Evolutionary conservation across 2,329 filamentous ascomycete species (phyloP).

Genomic region (Talaromyces pinophilus): DNA sequence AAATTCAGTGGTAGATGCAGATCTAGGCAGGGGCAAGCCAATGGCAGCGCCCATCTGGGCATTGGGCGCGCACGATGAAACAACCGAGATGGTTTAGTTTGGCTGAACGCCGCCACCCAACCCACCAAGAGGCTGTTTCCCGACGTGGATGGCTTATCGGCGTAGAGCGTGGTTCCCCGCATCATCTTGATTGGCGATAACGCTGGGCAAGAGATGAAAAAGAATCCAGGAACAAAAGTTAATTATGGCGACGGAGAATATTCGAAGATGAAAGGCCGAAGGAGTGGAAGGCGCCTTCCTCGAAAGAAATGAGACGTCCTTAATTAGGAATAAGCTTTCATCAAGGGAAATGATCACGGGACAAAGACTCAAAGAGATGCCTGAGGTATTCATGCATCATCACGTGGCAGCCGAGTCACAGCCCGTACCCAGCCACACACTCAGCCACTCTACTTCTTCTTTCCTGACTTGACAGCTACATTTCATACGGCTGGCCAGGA

Average conservation of each 20-base stretch:
- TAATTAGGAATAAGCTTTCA: neutral
- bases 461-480: neutral
- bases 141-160: neutral
- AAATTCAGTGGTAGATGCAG: neutral
- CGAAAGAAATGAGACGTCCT: neutral
- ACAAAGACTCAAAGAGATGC: neutral
- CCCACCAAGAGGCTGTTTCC: neutral
- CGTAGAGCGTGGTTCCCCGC: neutral
- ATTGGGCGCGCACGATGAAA: constrained; percentile 6
- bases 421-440: constrained; percentile 5
- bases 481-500: neutral
- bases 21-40: constrained; percentile 16
- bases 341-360: neutral
- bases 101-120: constrained; percentile 2
- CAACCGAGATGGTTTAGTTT: neutral
- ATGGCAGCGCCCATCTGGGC: neutral
- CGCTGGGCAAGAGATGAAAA: neutral
- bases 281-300: neutral
- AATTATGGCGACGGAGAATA: neutral
- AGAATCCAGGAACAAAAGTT: neutral
- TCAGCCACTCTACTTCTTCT: neutral
- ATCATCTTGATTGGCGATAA: neutral
- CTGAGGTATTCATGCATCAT: neutral
- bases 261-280: neutral
- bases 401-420: neutral